A percentile compares a stretch with the other conserved stretches of the same genome.
These are phyloP conservation scores for Hypoxylon cercidicola DNA, from an alignment of 495 filamentous ascomycete species.

Conservation along the genomic window DNA sequence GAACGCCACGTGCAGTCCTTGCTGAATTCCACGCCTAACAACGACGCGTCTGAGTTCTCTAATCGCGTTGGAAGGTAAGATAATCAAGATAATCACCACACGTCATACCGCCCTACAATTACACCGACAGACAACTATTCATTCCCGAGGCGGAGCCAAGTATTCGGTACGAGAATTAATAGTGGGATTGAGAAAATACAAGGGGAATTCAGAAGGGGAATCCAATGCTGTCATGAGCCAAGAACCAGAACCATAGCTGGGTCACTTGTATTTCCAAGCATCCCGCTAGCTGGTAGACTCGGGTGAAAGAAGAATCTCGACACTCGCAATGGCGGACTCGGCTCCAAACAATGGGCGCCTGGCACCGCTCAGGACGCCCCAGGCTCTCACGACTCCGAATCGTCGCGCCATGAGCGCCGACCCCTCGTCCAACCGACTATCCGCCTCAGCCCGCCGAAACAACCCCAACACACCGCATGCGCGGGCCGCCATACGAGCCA, in stretches of 20 bases:
- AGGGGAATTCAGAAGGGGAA: background rate
- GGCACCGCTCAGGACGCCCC: constrained; percentile 35
- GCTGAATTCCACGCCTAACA: constrained; percentile 5
- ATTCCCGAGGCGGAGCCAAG: no score
- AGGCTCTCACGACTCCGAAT: constrained; percentile 45
- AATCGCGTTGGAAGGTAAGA: constrained; percentile 34
- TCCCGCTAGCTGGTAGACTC: background rate
- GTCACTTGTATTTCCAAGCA: background rate
- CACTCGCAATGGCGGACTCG: constrained; percentile 39
- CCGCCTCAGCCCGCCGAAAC: constrained; percentile 51
- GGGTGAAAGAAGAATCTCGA: background rate
- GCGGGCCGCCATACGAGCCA: constrained; percentile 68
- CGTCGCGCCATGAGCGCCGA: constrained; percentile 48
- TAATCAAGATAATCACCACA: constrained; percentile 12
- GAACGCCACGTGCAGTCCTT: constrained; percentile 31
- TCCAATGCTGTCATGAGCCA: constrained; percentile 17
- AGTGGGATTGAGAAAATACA: background rate
- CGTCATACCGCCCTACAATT: constrained; percentile 21
- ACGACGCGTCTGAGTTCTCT: background rate
- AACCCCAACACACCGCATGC: constrained; percentile 72
- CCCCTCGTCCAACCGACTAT: constrained; percentile 47
- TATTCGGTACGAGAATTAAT: no score
- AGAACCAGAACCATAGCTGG: background rate
- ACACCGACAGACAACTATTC: background rate
- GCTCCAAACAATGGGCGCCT: constrained; percentile 16